Base-by-base conservation (phyloP, 208 protist species). In the Leishmania martiniquensis region DNA sequence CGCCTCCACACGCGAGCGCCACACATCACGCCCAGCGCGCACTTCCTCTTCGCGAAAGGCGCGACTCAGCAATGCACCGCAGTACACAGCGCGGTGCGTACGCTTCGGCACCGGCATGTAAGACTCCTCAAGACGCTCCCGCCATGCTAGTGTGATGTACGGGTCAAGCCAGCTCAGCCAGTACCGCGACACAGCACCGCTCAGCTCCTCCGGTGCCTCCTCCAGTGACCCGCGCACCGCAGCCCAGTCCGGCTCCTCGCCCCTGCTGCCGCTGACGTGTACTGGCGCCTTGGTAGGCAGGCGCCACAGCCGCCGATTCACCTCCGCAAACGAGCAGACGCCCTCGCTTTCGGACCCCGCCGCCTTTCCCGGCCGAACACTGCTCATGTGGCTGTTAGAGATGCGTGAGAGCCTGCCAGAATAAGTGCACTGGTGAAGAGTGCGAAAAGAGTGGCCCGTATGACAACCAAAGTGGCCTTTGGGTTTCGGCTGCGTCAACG, bases 91-190 rank as follows among this genome's bases (percentile, higher is more conserved):
- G 47, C 60, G 72, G 55, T 60, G 67, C 62, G 34, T 73, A 60
- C 39, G 81, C 82, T 63, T 73, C 72, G 52, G 76, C 47, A 72
- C 79, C 49, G 88, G 82, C 47, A 85, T 75, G 57, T 72, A 80
- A 10, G 70, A 77, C 29, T 66, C 78, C 32, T 87, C 75, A 47
- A 83, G 39, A 17, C 62, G 68, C 42, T 87, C 85, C 57, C 78
- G 82, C 25, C 65, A 80, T 29, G 87, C 87, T 0, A 86, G 80
- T 2, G 60, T 57, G 5, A 91, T 81, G 47, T 89, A 81, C 0
- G 78, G 80, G 4, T 78, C 51, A 15, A 85, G 72, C 89, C 89
- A 91, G 5, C 69, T 86, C 71, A 90, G 87, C 47, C 84, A 81
- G 49, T 86, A 78, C 7, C 52, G 47, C 17, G 72, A 65, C 15